These are phyloP conservation scores for Nicotiana attenuata DNA, from an alignment of 257 asterid genomes.

Conservation along the genomic window DNA sequence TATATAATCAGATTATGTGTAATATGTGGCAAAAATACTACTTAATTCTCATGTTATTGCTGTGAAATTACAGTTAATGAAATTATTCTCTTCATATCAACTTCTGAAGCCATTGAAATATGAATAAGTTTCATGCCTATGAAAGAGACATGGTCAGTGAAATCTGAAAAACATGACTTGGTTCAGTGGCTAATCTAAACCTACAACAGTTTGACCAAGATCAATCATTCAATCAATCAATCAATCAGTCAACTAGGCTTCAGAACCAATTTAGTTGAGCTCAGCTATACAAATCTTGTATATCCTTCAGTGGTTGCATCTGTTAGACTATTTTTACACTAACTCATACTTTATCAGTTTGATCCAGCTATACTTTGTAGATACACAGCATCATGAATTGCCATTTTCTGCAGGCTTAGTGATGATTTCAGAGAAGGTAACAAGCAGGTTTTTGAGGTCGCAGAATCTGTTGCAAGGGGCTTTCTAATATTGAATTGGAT, in stretches of 20 bases:
- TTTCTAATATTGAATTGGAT: too few species aligned
- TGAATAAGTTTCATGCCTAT: background rate
- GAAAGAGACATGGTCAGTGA: background rate
- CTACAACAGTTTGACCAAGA: background rate
- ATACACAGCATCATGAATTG: background rate
- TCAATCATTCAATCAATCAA: background rate
- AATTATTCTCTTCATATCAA: background rate
- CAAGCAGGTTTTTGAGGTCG: too few species aligned
- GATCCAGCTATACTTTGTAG: background rate
- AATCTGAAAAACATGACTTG: background rate
- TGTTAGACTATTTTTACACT: background rate
- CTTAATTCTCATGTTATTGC: background rate
- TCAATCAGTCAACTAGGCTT: background rate
- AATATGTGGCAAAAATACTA: background rate
- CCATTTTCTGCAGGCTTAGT: background rate
- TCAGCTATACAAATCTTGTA: background rate
- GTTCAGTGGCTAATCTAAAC: background rate
- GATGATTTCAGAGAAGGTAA: too few species aligned
- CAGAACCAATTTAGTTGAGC: background rate
- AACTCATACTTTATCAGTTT: background rate
- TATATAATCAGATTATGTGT: background rate
- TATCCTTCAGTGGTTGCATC: background rate
- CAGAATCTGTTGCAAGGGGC: too few species aligned
- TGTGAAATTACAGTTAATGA: background rate
- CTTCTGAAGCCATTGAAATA: background rate